phyloP scores from a whole-genome alignment of 495 filamentous ascomycete species.

The Trichoderma orchidacearum region DNA sequence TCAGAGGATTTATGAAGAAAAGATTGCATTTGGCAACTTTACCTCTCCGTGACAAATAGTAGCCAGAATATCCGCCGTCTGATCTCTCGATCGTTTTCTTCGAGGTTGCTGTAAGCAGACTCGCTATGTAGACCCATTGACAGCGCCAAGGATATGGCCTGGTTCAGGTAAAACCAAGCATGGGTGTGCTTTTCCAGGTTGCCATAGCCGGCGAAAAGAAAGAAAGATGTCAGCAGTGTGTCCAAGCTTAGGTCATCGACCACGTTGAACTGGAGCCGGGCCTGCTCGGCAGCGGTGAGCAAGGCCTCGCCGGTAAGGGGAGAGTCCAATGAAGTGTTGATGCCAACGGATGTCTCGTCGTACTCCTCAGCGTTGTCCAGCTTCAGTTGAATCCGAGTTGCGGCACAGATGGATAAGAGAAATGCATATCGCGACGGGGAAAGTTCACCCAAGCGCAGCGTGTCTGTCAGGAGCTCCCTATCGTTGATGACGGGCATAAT shows the following conservation, averaged over 20 bases:
- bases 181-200: constrained; percentile 4
- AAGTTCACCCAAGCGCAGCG: not conserved
- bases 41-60: constrained; percentile 10
- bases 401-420: not conserved
- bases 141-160: constrained; percentile 10
- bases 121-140: constrained; percentile 7
- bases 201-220: constrained; percentile 11
- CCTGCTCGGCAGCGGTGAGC: not conserved
- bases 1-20: not conserved
- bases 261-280: not conserved
- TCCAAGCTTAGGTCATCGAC: not conserved
- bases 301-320: not conserved
- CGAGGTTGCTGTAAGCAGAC: constrained; percentile 3
- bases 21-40: not conserved
- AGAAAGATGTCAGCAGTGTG: constrained; percentile 17
- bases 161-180: constrained; percentile 9
- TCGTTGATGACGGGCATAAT: not conserved
- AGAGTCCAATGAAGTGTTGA: not conserved
- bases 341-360: not conserved
- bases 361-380: not conserved
- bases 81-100: not conserved
- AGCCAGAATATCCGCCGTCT: constrained; percentile 10
- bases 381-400: not conserved
- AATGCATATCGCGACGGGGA: not conserved
- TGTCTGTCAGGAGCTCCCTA: not conserved